phyloP scores from a whole-genome alignment of 306 rosid species.

The Cucurbita maxima region DNA sequence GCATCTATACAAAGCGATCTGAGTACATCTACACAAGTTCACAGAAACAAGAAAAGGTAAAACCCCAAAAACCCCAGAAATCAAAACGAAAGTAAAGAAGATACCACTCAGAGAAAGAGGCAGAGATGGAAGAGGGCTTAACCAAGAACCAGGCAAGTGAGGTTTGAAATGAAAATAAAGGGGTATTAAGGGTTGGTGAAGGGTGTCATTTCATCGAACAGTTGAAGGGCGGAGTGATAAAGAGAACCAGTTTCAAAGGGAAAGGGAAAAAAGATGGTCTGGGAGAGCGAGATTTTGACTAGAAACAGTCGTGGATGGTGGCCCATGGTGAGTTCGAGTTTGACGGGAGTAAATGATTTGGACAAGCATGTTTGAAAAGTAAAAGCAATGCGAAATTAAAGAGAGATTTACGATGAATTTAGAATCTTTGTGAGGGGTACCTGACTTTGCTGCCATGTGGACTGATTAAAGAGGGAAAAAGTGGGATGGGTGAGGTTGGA shows the following conservation, averaged over 20 bases:
- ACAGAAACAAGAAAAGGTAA: background rate
- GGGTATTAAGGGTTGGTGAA: background rate
- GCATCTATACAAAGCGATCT: too few species aligned
- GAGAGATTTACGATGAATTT: background rate
- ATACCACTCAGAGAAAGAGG: background rate
- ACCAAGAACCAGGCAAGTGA: background rate
- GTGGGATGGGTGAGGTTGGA: background rate
- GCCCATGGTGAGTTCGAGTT: background rate
- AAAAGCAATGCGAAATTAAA: background rate
- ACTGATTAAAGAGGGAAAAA: background rate
- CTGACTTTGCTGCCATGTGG: background rate
- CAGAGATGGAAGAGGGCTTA: background rate
- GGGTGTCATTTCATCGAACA: background rate
- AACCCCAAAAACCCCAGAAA: background rate
- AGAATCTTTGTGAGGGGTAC: background rate
- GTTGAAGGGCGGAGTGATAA: background rate
- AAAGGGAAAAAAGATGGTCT: background rate
- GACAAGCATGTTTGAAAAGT: background rate
- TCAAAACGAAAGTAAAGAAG: background rate
- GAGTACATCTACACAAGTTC: background rate
- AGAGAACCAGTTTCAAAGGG: background rate
- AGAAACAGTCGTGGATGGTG: background rate
- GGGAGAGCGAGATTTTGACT: background rate
- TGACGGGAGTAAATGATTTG: conserved; percentile 2
- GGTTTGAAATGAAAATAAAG: background rate